A percentile compares a stretch with the other conserved stretches of the same genome.
phyloP scores from a whole-genome alignment of 164 flowering plant species.

The Pachysandra terminalis region DNA sequence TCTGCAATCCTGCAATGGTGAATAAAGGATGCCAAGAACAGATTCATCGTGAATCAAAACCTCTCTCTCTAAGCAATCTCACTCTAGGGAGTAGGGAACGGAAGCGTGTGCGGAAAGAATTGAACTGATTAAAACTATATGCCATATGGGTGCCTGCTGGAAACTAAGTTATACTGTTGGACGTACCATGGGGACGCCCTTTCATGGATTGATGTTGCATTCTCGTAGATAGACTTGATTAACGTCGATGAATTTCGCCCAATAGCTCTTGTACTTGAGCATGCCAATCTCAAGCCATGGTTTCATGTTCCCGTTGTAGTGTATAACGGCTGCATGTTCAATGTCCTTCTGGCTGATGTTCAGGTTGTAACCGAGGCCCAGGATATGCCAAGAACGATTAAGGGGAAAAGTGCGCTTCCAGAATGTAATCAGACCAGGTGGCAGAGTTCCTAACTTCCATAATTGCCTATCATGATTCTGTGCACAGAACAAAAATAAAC shows the following conservation, averaged over 20 bases:
- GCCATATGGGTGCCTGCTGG: slow-evolving; percentile 9
- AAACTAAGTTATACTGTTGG: neutral
- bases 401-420: slow-evolving; percentile 55
- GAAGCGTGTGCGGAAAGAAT: slow-evolving; percentile 10
- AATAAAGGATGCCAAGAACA: slow-evolving; percentile 5
- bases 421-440: slow-evolving; percentile 77
- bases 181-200: neutral
- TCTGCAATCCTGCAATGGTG: slow-evolving; percentile 1
- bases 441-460: slow-evolving; percentile 79
- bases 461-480: slow-evolving; percentile 67
- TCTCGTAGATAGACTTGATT: slow-evolving; percentile 49
- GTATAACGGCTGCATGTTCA: slow-evolving; percentile 69
- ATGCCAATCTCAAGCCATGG: slow-evolving; percentile 83
- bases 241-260: slow-evolving; percentile 58
- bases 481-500: neutral
- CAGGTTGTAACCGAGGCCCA: slow-evolving; percentile 75
- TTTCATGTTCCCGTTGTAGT: slow-evolving; percentile 81
- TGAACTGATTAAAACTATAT: slow-evolving; percentile 12
- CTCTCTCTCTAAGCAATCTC: neutral
- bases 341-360: slow-evolving; percentile 52
- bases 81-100: neutral
- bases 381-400: slow-evolving; percentile 57
- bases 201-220: slow-evolving; percentile 63
- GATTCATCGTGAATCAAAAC: neutral
- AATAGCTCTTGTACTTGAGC: slow-evolving; percentile 48